Evolutionary conservation across 192 early-diverging fungal genomes (phyloP).

Genomic region (Geranomyces variabilis): DNA sequence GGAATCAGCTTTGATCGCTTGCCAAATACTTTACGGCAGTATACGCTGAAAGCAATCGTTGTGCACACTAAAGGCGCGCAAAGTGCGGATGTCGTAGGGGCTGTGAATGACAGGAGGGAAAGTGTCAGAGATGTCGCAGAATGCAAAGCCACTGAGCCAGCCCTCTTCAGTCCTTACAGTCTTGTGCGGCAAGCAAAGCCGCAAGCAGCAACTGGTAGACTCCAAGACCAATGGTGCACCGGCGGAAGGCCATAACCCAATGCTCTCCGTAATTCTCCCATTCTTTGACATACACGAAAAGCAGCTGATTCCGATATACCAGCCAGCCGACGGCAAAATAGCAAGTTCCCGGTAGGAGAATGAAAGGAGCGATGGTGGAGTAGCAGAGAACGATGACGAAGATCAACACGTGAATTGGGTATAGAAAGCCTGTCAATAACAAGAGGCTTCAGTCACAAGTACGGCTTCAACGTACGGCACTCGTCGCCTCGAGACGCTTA

Average conservation of each 20-base stretch:
- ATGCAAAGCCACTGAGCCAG: background rate
- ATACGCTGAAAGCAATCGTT: constrained; percentile 43
- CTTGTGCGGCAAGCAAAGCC: background rate
- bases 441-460: background rate
- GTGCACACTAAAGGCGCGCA: constrained; percentile 36
- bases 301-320: constrained; percentile 54
- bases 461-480: too few species aligned
- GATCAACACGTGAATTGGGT: constrained; percentile 54
- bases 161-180: background rate
- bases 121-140: background rate
- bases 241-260: constrained; percentile 50
- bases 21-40: constrained; percentile 43
- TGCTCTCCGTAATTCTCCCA: constrained; percentile 52
- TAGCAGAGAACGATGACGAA: constrained; percentile 45
- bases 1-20: constrained; percentile 38
- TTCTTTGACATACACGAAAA: constrained; percentile 61
- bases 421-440: constrained; percentile 37
- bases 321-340: constrained; percentile 52
- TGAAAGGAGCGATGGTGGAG: constrained; percentile 47
- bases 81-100: constrained; percentile 18
- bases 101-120: background rate
- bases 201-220: constrained; percentile 39
- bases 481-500: constrained; percentile 20
- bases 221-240: constrained; percentile 45
- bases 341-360: constrained; percentile 48